Evolutionary conservation across 2,329 filamentous ascomycete species (phyloP).

Genomic region (Juglanconis juglandina): DNA sequence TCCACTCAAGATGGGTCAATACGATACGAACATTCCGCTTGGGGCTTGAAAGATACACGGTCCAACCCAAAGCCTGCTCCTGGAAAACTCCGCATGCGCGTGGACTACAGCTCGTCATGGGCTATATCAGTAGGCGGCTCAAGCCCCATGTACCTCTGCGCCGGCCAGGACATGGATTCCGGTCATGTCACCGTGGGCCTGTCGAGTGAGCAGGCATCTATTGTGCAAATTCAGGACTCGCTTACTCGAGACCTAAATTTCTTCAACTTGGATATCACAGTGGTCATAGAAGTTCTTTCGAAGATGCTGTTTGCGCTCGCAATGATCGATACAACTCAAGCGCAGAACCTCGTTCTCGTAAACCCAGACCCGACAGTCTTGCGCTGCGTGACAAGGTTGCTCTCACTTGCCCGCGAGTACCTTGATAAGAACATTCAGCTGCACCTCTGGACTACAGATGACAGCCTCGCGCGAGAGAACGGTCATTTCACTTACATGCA

Average conservation of each 20-base stretch:
- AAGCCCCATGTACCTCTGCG: constrained; percentile 27
- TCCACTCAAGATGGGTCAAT: constrained; percentile 16
- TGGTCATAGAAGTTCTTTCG: neutral
- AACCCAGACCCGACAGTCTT: constrained; percentile 22
- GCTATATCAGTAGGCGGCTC: constrained; percentile 24
- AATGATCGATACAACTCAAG: neutral
- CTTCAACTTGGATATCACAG: neutral
- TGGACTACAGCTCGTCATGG: constrained; percentile 35
- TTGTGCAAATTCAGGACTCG: neutral
- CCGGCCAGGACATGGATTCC: constrained; percentile 28
- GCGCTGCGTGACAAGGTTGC: neutral
- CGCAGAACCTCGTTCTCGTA: constrained; percentile 26
- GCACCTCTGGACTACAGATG: constrained; percentile 23
- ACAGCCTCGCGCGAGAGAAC: neutral
- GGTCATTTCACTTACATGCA: neutral
- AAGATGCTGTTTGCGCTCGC: neutral
- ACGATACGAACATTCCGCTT: constrained; percentile 19
- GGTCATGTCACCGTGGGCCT: constrained; percentile 27
- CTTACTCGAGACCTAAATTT: neutral
- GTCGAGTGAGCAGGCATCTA: constrained; percentile 15
- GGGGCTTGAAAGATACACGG: no score
- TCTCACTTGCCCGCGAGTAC: neutral
- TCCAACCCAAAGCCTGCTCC: no score
- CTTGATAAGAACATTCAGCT: constrained; percentile 11
- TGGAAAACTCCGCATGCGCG: constrained; percentile 23